Evolutionary conservation across 2,329 filamentous ascomycete genomes (phyloP).

Genomic region (Hawksworthiomyces lignivorus): DNA sequence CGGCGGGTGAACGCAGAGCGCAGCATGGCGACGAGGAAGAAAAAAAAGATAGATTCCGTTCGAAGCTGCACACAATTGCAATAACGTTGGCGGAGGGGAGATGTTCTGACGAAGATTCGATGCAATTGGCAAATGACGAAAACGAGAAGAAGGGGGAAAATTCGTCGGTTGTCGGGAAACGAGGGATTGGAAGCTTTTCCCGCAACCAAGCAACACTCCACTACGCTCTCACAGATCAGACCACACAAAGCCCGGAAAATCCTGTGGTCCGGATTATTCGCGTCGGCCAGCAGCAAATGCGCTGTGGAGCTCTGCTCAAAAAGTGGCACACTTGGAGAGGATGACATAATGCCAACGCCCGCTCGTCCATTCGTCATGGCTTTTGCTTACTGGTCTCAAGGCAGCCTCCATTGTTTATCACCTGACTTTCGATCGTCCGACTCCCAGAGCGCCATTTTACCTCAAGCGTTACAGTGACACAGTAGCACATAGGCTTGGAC

Average conservation of each 20-base stretch:
- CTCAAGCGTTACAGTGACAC: too few relatives aligned
- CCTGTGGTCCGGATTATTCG: not conserved
- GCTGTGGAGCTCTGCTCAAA: too few relatives aligned
- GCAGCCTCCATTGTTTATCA: too few relatives aligned
- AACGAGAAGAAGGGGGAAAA: conserved; percentile 4
- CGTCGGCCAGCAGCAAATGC: too few relatives aligned
- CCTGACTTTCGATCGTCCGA: too few relatives aligned
- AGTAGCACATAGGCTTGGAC: too few relatives aligned
- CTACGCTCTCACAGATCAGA: conserved; percentile 10
- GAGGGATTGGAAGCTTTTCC: conserved; percentile 12
- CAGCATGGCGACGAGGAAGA: conserved; percentile 11
- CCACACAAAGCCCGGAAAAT: conserved; percentile 8
- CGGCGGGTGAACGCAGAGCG: conserved; percentile 14
- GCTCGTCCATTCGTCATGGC: too few relatives aligned
- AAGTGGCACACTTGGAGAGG: too few relatives aligned
- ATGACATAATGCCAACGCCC: too few relatives aligned
- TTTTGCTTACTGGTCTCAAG: too few relatives aligned
- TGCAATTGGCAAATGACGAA: conserved; percentile 1
- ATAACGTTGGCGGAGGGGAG: not conserved
- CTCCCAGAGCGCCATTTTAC: too few relatives aligned
- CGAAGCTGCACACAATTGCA: too few relatives aligned
- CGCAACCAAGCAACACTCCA: conserved; percentile 10
- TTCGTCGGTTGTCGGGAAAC: conserved; percentile 11
- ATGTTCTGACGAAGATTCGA: not conserved
- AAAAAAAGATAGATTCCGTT: not conserved